These are phyloP conservation scores for Fusarium miscanthi DNA, from an alignment of 2,329 filamentous ascomycete species.

Conservation along the genomic window DNA sequence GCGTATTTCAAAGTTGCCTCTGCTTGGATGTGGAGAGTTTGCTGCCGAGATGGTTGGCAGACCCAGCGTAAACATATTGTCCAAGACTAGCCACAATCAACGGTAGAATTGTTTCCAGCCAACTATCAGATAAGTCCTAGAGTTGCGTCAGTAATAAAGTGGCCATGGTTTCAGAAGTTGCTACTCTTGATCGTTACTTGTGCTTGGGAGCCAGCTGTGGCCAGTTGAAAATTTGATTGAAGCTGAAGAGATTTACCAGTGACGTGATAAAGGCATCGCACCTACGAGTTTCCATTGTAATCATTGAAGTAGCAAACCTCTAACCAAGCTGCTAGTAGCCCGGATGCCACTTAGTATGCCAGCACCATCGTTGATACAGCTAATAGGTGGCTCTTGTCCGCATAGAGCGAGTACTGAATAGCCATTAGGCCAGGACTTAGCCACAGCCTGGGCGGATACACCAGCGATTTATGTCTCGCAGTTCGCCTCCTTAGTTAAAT, in stretches of 20 bases:
- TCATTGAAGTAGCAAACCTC: not conserved
- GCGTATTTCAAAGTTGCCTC: not conserved
- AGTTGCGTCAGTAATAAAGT: rapidly evolving
- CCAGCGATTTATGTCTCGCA: no score
- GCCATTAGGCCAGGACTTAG: no score
- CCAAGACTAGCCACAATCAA: not conserved
- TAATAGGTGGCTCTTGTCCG: no score
- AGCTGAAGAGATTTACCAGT: not conserved
- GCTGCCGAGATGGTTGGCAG: not conserved
- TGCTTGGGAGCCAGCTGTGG: not conserved
- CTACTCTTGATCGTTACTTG: not conserved
- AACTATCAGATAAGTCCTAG: not conserved
- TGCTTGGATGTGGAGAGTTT: not conserved
- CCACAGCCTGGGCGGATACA: no score
- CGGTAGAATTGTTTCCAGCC: not conserved
- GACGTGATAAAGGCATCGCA: not conserved
- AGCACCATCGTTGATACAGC: no score
- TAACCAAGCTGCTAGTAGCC: not conserved
- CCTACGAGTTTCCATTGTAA: rapidly evolving
- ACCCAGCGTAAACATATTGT: not conserved
- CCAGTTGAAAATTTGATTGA: not conserved
- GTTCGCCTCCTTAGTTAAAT: not conserved
- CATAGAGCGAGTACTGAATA: no score
- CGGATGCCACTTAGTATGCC: no score
- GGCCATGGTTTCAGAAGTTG: rapidly evolving